phyloP scores from a whole-genome alignment of 2,329 filamentous ascomycete genomes.

The Aspergillus arachidicola region DNA sequence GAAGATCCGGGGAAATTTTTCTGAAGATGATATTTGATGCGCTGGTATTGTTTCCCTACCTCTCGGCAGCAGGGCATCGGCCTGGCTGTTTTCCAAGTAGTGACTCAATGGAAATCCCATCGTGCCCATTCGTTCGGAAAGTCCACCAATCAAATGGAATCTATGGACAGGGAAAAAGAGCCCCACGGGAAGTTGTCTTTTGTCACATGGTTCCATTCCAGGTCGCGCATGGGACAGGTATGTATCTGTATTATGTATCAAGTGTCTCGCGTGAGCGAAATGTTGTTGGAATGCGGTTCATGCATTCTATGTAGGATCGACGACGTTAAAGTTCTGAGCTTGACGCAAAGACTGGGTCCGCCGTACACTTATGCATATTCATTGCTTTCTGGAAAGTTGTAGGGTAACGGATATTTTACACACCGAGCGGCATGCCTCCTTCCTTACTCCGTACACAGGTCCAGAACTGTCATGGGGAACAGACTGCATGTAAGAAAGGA shows the following conservation, averaged over 20 bases:
- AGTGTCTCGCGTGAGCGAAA: background rate
- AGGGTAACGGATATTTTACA: background rate
- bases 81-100: background rate
- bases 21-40: background rate
- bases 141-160: slow-evolving; percentile 1
- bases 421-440: background rate
- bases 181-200: background rate
- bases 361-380: background rate
- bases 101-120: slow-evolving; percentile 6
- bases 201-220: background rate
- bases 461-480: background rate
- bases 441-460: background rate
- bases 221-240: background rate
- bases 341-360: background rate
- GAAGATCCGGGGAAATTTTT: background rate
- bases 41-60: background rate
- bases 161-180: background rate
- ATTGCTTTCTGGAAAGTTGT: background rate
- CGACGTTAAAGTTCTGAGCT: background rate
- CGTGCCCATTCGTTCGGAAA: slow-evolving; percentile 11
- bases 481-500: background rate
- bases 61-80: background rate
- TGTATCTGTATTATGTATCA: background rate
- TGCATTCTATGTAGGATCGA: background rate
- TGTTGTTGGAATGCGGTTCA: background rate